These are phyloP conservation scores for Chenopodium suecicum DNA, from an alignment of 148 eudicot genomes.

Conservation along the genomic window DNA sequence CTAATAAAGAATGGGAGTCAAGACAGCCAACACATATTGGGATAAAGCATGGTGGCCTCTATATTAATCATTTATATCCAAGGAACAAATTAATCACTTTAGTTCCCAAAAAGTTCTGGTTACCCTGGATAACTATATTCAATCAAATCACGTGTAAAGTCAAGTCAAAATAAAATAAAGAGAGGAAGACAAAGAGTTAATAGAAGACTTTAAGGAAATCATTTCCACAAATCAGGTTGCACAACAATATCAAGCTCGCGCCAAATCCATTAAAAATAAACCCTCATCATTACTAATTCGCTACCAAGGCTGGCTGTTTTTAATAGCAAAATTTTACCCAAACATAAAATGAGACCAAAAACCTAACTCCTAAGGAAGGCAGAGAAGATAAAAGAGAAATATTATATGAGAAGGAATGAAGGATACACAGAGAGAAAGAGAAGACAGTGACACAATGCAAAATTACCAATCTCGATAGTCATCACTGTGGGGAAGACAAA, in stretches of 20 bases:
- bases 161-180: background rate
- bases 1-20: background rate
- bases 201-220: background rate
- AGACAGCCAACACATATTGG: no score
- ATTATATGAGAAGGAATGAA: background rate
- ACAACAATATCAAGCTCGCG: background rate
- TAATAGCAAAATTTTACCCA: background rate
- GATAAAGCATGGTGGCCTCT: background rate
- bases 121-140: background rate
- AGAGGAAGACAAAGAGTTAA: background rate
- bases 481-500: background rate
- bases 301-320: background rate
- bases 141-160: background rate
- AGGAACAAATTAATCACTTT: background rate
- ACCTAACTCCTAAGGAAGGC: background rate
- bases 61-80: background rate
- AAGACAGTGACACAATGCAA: background rate
- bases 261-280: background rate
- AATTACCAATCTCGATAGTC: background rate
- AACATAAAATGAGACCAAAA: background rate
- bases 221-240: background rate
- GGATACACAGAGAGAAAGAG: background rate
- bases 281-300: no score
- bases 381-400: background rate
- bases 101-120: background rate